Conservation (phyloP, 352 stramenopile species). For the Pythium insidiosum region DNA sequence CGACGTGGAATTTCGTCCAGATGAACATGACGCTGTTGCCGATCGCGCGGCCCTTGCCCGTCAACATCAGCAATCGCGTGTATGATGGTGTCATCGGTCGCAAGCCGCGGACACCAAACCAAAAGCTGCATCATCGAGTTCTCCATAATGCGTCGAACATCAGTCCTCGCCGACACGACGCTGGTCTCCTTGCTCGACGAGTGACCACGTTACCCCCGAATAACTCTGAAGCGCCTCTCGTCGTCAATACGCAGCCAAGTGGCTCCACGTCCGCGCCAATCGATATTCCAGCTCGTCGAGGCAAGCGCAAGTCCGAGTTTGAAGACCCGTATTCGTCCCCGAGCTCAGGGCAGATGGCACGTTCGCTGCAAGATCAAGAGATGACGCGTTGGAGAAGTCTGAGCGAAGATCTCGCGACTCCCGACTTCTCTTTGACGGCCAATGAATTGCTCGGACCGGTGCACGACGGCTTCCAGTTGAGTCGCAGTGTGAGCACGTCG, state of each 20-base stretch:
- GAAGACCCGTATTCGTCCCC: conserved; percentile 5
- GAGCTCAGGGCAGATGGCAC: neutral
- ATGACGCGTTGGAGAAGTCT: conserved; percentile 13
- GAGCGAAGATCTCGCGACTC: conserved; percentile 26
- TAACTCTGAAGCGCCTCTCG: too few relatives aligned
- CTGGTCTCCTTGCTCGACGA: conserved; percentile 5
- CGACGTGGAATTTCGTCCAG: conserved; percentile 77
- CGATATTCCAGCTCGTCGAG: neutral
- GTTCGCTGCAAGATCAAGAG: neutral
- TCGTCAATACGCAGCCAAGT: too few relatives aligned
- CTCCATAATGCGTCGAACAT: conserved; percentile 49
- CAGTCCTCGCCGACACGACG: conserved; percentile 49
- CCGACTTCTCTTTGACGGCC: conserved; percentile 8
- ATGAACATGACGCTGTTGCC: conserved; percentile 83
- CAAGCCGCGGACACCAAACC: conserved; percentile 58
- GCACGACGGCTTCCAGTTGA: conserved; percentile 14
- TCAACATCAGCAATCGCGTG: conserved; percentile 33
- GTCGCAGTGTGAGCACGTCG: conserved; percentile 29
- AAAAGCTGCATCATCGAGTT: conserved; percentile 48
- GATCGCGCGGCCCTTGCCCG: conserved; percentile 58
- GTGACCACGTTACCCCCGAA: conserved; percentile 5
- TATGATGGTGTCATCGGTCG: conserved; percentile 30
- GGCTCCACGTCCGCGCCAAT: conserved; percentile 12
- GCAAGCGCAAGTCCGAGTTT: conserved; percentile 10
- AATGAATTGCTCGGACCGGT: conserved; percentile 6